Evolutionary conservation across 2,329 filamentous ascomycete species (phyloP), one percentile per base, ranked within the genome.

Genomic region (Ascochyta lentis): DNA sequence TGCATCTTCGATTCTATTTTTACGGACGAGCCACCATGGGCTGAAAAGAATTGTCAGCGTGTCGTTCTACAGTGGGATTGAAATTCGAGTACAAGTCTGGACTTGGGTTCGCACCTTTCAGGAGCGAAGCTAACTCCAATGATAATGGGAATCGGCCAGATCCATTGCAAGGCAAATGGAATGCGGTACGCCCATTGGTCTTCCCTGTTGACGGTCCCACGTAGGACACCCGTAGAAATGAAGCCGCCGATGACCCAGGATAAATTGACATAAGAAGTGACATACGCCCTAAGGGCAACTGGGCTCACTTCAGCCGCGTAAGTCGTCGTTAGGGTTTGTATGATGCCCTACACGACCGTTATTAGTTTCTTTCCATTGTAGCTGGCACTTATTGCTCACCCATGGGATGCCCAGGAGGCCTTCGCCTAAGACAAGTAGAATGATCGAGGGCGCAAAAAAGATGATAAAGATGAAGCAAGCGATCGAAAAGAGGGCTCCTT

Each of bases 131-230:
- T 83, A 62, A 89, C 84, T 54, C 84, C 85, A 53, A 88, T 70
- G 43, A 85, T 80, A 8, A 90, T 79, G 3, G 87, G 86, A 7
- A 87, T 65, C 0, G 87, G 86, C 87, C 87, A 90, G 74, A 89
- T 86, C 88, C 88, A 91, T 75, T 91, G 88, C 35, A 90, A 76
- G 0, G 83, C 86, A 64, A 88, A 91, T 3, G 70, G 71, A 37
- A 89, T 86, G 29, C 86, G 81, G 69, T 87, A 89, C 0, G 84
- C 81, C 85, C 85, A 88, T 69, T 89, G 79, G 60, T 88, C 54
- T 5, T 49, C 70, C 38, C 85, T 81, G 67, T 81, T 77, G 33
- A 88, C 76, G 78, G 89, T 87, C 50, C 82, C 80, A 68, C 84
- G 84, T 64, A 90, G 85, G 50, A 89, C 87, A 19, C 86, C 87